Percentiles rank a stretch among this genome's conserved stretches.
These are phyloP conservation scores for Wickerhamiella nectarea DNA, from an alignment of 805 yeast species.

Conservation along the genomic window DNA sequence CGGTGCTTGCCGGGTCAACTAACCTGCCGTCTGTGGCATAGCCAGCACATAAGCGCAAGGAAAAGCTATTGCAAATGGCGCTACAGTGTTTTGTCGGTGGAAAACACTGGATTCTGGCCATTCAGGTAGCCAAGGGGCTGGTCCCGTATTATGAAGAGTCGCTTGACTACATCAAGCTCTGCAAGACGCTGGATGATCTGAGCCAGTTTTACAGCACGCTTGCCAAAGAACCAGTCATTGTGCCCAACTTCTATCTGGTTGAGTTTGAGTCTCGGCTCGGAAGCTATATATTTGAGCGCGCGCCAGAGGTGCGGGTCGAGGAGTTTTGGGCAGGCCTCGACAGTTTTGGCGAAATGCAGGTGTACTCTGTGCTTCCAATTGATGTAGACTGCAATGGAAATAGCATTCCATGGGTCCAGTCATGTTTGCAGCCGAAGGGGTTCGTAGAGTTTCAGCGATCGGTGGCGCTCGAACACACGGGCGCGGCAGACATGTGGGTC, in stretches of 20 bases:
- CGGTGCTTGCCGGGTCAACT: not conserved
- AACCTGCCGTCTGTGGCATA: constrained; percentile 3
- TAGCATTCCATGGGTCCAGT: constrained; percentile 1
- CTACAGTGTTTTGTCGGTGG: constrained; percentile 6
- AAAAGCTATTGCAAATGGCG: constrained; percentile 4
- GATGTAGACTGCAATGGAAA: not conserved
- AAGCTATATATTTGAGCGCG: constrained; percentile 1
- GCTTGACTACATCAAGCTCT: not conserved
- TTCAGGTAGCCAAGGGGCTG: not conserved
- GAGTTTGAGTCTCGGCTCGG: not conserved
- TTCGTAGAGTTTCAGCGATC: not conserved
- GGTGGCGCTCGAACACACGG: constrained; percentile 1
- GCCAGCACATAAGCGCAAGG: constrained; percentile 4
- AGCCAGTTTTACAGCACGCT: constrained; percentile 1
- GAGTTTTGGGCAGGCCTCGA: not conserved
- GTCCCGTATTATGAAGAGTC: not conserved
- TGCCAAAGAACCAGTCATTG: not conserved
- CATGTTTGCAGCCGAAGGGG: not conserved
- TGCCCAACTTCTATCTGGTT: constrained; percentile 5
- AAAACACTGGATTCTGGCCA: constrained; percentile 6
- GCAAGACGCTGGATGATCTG: not conserved
- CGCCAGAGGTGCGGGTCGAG: not conserved
- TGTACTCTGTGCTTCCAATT: not conserved
- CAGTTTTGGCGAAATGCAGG: not conserved
- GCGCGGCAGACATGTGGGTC: constrained; percentile 3